Evolutionary conservation across 1,139 yeast species (phyloP).

Genomic region (Lodderomyces beijingensis): DNA sequence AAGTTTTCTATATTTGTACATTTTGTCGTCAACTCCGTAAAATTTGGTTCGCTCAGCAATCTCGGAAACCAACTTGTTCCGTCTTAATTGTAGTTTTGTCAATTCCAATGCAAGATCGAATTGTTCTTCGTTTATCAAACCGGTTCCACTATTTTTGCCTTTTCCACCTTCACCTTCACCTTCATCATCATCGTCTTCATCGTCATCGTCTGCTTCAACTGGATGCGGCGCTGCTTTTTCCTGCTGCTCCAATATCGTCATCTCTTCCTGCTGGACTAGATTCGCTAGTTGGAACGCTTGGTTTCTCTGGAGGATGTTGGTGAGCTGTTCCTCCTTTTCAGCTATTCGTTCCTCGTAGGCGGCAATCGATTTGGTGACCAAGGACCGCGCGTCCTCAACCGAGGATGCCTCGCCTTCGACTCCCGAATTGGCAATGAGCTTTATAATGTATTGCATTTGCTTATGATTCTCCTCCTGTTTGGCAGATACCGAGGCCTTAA

Average conservation of each 20-base stretch:
- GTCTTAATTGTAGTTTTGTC: conserved; percentile 48
- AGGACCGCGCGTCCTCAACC: conserved; percentile 25
- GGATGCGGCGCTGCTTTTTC: conserved; percentile 8
- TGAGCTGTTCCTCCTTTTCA: conserved; percentile 31
- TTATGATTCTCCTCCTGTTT: conserved; percentile 11
- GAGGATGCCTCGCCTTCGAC: conserved; percentile 22
- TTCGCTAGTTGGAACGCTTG: conserved; percentile 31
- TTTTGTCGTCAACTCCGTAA: conserved; percentile 40
- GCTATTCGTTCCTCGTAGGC: conserved; percentile 27
- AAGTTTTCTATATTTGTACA: conserved; percentile 40
- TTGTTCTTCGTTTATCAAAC: conserved; percentile 19
- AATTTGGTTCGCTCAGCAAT: conserved; percentile 34
- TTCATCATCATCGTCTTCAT: conserved; percentile 12
- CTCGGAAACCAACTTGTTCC: conserved; percentile 40
- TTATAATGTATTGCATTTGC: conserved; percentile 7
- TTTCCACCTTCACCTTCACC: conserved; percentile 10
- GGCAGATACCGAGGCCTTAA: conserved; percentile 16
- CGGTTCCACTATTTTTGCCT: conserved; percentile 11
- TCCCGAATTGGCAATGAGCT: conserved; percentile 11
- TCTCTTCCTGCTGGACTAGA: conserved; percentile 25
- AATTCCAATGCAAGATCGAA: conserved; percentile 36
- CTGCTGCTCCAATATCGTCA: conserved; percentile 3
- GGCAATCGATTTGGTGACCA: conserved; percentile 19
- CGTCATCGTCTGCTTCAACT: conserved; percentile 9
- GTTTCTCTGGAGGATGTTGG: conserved; percentile 22